Conservation (phyloP, 73 alveolate species). For the Paramecium primaurelia region DNA sequence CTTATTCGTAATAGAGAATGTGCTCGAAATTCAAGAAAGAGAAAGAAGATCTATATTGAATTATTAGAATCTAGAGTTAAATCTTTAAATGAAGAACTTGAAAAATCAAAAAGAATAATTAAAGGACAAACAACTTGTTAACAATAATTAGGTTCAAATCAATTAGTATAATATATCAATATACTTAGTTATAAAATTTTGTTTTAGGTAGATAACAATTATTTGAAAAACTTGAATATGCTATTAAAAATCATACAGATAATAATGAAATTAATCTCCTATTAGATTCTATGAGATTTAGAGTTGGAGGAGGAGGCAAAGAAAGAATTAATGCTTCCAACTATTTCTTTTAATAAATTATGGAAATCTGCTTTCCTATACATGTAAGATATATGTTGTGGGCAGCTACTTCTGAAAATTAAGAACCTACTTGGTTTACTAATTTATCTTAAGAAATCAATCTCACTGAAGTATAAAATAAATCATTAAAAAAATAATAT, state of each 20-base stretch:
- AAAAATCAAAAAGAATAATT: constrained; percentile 31
- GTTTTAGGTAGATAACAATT: constrained; percentile 51
- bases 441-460: not conserved
- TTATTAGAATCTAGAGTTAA: constrained; percentile 41
- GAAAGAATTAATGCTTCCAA: constrained; percentile 52
- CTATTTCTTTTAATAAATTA: constrained; percentile 32
- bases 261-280: constrained; percentile 27
- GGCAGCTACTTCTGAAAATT: not conserved
- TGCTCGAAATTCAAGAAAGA: constrained; percentile 52
- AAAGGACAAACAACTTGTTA: not conserved
- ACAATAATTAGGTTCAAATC: not conserved
- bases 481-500: constrained; percentile 5
- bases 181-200: not conserved
- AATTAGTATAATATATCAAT: not conserved
- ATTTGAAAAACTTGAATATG: constrained; percentile 43
- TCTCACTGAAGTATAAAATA: constrained; percentile 24
- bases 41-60: constrained; percentile 58
- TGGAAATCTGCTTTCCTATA: constrained; percentile 41
- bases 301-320: constrained; percentile 53
- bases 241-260: not conserved
- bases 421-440: constrained; percentile 37
- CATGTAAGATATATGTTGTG: constrained; percentile 44
- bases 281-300: constrained; percentile 51
- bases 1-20: constrained; percentile 50
- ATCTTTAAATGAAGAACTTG: constrained; percentile 24